phyloP scores from a whole-genome alignment of 345 rosid genomes.

The Syzygium aqueum region DNA sequence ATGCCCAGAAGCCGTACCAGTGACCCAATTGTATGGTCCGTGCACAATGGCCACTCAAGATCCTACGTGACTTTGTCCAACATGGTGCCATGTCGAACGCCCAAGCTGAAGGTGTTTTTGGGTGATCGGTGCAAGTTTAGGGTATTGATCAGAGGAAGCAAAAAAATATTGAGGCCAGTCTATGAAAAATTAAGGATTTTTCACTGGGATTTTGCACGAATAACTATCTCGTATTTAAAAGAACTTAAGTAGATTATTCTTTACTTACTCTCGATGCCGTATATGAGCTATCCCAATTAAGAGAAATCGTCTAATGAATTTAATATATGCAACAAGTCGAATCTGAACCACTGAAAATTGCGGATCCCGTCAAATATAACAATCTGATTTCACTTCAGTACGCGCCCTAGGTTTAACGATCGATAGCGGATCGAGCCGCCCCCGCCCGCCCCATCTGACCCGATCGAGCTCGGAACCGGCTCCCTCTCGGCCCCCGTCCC shows the following conservation, averaged over 20 bases:
- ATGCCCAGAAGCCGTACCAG: background rate
- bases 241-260: background rate
- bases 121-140: background rate
- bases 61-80: background rate
- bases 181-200: background rate
- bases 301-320: background rate
- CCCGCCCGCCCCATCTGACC: rapidly evolving
- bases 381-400: rapidly evolving
- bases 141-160: background rate
- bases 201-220: background rate
- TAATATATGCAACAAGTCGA: rapidly evolving
- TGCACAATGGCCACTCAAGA: background rate
- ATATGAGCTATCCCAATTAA: background rate
- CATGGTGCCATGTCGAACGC: rapidly evolving
- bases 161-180: rapidly evolving
- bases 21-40: background rate
- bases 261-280: background rate
- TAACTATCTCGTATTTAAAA: background rate
- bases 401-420: rapidly evolving
- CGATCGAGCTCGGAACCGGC: background rate
- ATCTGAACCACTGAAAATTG: background rate
- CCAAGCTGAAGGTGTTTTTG: background rate
- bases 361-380: rapidly evolving
- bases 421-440: rapidly evolving
- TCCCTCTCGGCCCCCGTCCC: rapidly evolving